These are phyloP conservation scores for Pilobolus umbonatus DNA, from an alignment of 192 early-diverging fungal species.

Conservation along the genomic window DNA sequence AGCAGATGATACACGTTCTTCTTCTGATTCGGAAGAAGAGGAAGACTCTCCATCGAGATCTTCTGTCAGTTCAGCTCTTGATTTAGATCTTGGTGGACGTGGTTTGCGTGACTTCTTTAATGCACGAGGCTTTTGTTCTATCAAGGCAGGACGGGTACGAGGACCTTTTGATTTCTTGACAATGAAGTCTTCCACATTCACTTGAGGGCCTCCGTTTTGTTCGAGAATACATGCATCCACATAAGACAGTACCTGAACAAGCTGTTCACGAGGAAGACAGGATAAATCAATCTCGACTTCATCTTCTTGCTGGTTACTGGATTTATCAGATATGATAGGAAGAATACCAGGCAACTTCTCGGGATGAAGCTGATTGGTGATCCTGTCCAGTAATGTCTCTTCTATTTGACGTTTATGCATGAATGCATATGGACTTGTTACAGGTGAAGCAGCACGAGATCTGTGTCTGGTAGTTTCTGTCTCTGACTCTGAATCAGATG, in stretches of 20 bases:
- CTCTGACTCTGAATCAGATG: slow-evolving; percentile 25
- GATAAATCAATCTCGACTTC: slow-evolving; percentile 35
- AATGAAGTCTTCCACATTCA: slow-evolving; percentile 19
- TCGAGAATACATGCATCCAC: slow-evolving; percentile 33
- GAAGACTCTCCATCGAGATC: slow-evolving; percentile 5
- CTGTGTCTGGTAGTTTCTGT: neutral
- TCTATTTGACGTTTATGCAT: slow-evolving; percentile 32
- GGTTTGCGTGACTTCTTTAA: neutral
- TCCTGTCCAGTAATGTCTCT: slow-evolving; percentile 27
- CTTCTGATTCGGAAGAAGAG: slow-evolving; percentile 1
- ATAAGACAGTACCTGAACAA: slow-evolving; percentile 29
- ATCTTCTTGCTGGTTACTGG: slow-evolving; percentile 14
- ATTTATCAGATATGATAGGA: slow-evolving; percentile 24
- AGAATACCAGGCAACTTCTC: slow-evolving; percentile 32
- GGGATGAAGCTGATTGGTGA: slow-evolving; percentile 25
- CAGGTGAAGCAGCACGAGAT: neutral
- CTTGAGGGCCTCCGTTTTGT: slow-evolving; percentile 28
- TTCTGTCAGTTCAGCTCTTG: slow-evolving; percentile 13
- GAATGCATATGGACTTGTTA: slow-evolving; percentile 14
- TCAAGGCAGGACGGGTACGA: slow-evolving; percentile 18
- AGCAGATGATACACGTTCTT: too few species aligned
- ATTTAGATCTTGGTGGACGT: slow-evolving; percentile 1
- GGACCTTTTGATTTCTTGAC: slow-evolving; percentile 11
- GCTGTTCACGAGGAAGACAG: slow-evolving; percentile 27
- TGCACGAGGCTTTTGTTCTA: neutral